Conservation (phyloP, 768 basidiomycete genomes). For the Panellus pusillus region DNA sequence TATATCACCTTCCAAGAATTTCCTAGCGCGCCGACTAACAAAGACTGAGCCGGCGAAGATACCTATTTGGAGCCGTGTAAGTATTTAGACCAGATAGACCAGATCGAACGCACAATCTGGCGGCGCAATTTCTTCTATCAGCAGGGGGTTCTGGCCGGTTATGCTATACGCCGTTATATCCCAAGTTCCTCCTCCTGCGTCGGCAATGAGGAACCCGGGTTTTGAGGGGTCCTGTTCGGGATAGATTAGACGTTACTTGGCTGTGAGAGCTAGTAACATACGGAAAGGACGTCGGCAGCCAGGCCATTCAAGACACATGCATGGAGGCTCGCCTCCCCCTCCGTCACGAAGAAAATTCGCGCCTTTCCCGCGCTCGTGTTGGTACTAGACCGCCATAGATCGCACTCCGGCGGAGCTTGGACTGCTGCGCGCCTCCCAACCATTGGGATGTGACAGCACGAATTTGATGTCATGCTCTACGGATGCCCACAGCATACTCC, state of each 20-base stretch:
- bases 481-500: constrained; percentile 64
- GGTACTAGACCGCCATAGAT: constrained; percentile 69
- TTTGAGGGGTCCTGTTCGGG: constrained; percentile 61
- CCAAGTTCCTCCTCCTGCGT: constrained; percentile 80
- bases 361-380: constrained; percentile 73
- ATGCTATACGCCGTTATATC: constrained; percentile 83
- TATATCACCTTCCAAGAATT: constrained; percentile 64
- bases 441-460: constrained; percentile 78
- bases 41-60: constrained; percentile 84
- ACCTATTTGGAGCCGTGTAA: constrained; percentile 38
- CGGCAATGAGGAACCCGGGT: constrained; percentile 77
- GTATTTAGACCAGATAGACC: neutral
- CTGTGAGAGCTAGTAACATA: constrained; percentile 30
- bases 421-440: constrained; percentile 60
- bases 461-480: constrained; percentile 72
- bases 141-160: constrained; percentile 63
- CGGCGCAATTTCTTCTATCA: constrained; percentile 82
- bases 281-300: constrained; percentile 74
- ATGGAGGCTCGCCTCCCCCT: constrained; percentile 83
- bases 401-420: constrained; percentile 74
- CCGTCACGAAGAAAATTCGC: constrained; percentile 77
- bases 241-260: neutral
- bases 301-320: constrained; percentile 78
- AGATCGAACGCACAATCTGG: constrained; percentile 62
- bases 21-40: constrained; percentile 71